Percentiles rank a stretch among this genome's conserved stretches.
phyloP scores from a whole-genome alignment of 495 filamentous ascomycete species.

The Penicillium canariense region DNA sequence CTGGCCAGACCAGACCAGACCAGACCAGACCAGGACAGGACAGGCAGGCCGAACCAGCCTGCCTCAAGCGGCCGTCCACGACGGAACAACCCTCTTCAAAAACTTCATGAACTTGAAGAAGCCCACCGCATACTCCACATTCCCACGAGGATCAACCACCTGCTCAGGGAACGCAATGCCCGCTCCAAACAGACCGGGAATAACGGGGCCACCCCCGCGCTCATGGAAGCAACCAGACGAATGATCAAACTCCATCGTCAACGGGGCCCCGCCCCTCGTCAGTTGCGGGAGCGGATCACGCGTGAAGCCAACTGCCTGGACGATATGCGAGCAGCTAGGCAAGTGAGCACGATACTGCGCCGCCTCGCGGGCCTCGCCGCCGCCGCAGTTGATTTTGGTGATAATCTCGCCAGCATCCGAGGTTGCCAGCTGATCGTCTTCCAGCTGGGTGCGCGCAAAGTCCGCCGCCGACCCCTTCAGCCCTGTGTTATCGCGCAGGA shows the following conservation, averaged over 20 bases:
- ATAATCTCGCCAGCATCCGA: conserved; percentile 51
- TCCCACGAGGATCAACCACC: conserved; percentile 57
- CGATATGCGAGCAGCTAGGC: conserved; percentile 46
- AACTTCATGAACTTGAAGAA: conserved; percentile 65
- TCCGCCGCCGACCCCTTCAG: conserved; percentile 58
- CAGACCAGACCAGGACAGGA: no score
- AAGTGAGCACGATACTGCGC: conserved; percentile 45
- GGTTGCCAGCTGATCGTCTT: conserved; percentile 44
- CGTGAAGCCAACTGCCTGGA: conserved; percentile 57
- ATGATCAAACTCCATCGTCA: conserved; percentile 49
- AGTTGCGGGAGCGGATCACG: conserved; percentile 48
- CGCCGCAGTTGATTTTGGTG: conserved; percentile 47
- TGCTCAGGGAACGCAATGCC: conserved; percentile 62
- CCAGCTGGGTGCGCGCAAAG: conserved; percentile 57
- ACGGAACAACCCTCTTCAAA: conserved; percentile 49
- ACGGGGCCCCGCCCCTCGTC: conserved; percentile 23
- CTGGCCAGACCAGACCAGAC: no score
- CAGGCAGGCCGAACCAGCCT: no score
- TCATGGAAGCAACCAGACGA: conserved; percentile 49
- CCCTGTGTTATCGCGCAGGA: conserved; percentile 61
- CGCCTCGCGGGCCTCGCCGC: conserved; percentile 36
- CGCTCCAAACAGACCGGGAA: conserved; percentile 55
- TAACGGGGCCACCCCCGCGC: conserved; percentile 19
- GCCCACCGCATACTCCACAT: conserved; percentile 60
- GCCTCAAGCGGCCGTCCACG: conserved; percentile 31